Conservation (phyloP, 768 basidiomycete genomes). For the Chalciporus piperatus region DNA sequence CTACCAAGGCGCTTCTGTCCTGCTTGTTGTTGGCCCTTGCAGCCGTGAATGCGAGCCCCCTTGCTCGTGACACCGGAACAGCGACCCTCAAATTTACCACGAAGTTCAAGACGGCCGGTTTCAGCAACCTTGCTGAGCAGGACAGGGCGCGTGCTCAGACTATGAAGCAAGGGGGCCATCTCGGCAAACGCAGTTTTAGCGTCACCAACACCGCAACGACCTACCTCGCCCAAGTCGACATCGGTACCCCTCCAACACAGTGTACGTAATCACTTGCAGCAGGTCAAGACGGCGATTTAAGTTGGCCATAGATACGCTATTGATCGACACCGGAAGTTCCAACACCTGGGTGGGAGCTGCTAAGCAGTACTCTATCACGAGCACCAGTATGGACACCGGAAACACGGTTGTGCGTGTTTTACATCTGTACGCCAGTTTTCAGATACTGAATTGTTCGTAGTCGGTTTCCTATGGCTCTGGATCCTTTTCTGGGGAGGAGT, state of each 20-base stretch:
- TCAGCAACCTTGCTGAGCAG: slow-evolving; percentile 8
- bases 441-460: background rate
- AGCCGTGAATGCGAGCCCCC: slow-evolving; percentile 12
- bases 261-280: slow-evolving; percentile 1
- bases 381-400: slow-evolving; percentile 26
- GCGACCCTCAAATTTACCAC: slow-evolving; percentile 12
- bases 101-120: slow-evolving; percentile 10
- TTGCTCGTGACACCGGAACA: slow-evolving; percentile 4
- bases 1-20: slow-evolving; percentile 5
- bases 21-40: slow-evolving; percentile 13
- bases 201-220: slow-evolving; percentile 19
- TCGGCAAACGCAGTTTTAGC: slow-evolving; percentile 1
- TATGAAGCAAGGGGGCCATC: slow-evolving; percentile 1
- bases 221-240: slow-evolving; percentile 27
- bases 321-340: slow-evolving; percentile 28
- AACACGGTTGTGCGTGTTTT: slow-evolving; percentile 1
- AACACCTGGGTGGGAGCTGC: slow-evolving; percentile 29
- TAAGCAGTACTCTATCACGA: slow-evolving; percentile 26
- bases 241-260: slow-evolving; percentile 20
- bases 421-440: background rate
- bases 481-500: slow-evolving; percentile 8
- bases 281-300: background rate
- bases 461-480: slow-evolving; percentile 4
- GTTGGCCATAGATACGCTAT: slow-evolving; percentile 18
- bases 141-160: slow-evolving; percentile 21